phyloP scores from a whole-genome alignment of 345 rosid species.

The Populus deltoides region DNA sequence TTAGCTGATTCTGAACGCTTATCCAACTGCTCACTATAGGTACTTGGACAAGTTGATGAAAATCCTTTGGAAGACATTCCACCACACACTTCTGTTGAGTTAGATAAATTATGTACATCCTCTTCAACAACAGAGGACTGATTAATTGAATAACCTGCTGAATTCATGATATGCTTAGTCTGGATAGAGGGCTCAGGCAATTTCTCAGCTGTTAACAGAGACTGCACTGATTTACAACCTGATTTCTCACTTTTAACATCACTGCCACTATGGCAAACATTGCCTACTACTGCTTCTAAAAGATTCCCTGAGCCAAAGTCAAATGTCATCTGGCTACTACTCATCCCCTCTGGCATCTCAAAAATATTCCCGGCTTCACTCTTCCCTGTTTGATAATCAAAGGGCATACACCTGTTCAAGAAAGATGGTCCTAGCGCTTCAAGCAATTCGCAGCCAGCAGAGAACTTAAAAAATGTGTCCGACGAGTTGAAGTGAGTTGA shows the following conservation, averaged over 20 bases:
- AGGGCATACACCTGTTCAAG: conserved; percentile 32
- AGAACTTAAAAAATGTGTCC: conserved; percentile 45
- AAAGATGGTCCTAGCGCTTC: conserved; percentile 84
- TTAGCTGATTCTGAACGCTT: conserved; percentile 55
- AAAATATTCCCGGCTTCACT: conserved; percentile 38
- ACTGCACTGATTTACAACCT: conserved; percentile 47
- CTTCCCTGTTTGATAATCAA: conserved; percentile 45
- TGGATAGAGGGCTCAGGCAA: conserved; percentile 48
- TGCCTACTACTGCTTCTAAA: conserved; percentile 86
- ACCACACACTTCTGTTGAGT: conserved; percentile 55
- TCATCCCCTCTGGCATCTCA: conserved; percentile 49
- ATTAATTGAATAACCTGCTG: conserved; percentile 47
- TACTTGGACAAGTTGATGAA: conserved; percentile 70
- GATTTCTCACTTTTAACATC: conserved; percentile 51
- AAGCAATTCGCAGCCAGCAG: conserved; percentile 68
- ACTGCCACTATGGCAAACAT: conserved; percentile 48
- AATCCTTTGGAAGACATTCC: conserved; percentile 61
- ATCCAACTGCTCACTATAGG: conserved; percentile 61
- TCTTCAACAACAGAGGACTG: conserved; percentile 41
- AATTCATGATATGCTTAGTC: conserved; percentile 34
- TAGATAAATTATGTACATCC: conserved; percentile 39
- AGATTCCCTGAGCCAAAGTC: conserved; percentile 72
- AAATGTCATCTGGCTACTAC: conserved; percentile 53
- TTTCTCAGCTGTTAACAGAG: conserved; percentile 48
- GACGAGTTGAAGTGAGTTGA: conserved; percentile 35